These are phyloP conservation scores for Kazachstania bromeliacearum DNA, from an alignment of 805 yeast species.

Conservation along the genomic window DNA sequence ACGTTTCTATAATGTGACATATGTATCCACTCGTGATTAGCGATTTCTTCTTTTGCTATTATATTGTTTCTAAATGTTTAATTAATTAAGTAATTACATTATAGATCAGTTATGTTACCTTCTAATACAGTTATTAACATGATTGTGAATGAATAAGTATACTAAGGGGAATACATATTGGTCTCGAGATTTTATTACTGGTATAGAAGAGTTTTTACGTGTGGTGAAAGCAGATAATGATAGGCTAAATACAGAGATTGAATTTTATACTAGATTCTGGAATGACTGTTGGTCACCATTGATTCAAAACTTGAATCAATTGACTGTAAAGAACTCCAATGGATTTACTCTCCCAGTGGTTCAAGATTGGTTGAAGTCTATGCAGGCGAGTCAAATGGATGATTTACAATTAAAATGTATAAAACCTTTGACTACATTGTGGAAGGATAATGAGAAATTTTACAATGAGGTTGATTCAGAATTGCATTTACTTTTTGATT, in stretches of 20 bases:
- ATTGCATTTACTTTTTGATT: slow-evolving; percentile 5
- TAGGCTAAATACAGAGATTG: slow-evolving; percentile 9
- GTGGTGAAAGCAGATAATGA: slow-evolving; percentile 14
- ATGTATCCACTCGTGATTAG: too few species aligned
- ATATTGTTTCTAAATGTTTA: too few species aligned
- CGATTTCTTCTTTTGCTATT: too few species aligned
- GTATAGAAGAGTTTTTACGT: slow-evolving; percentile 17
- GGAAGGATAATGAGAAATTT: slow-evolving; percentile 5
- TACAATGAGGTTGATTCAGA: slow-evolving; percentile 7
- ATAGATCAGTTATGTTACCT: too few species aligned
- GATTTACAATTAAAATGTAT: slow-evolving; percentile 4
- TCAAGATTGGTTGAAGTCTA: not conserved
- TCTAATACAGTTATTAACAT: not conserved
- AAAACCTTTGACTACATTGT: slow-evolving; percentile 5
- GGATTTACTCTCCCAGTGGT: too few species aligned
- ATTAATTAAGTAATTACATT: too few species aligned
- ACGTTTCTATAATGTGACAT: too few species aligned
- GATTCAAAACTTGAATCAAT: not conserved
- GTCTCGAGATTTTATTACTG: slow-evolving; percentile 27
- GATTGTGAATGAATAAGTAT: not conserved
- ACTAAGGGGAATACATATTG: slow-evolving; percentile 18
- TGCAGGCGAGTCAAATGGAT: not conserved
- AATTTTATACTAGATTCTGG: slow-evolving; percentile 14
- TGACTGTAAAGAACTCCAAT: not conserved
- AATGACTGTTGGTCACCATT: slow-evolving; percentile 14